Evolutionary conservation across 2,329 filamentous ascomycete genomes (phyloP), one percentile per base, ranked within the genome.

Genomic region (Cladophialophora chaetospira): DNA sequence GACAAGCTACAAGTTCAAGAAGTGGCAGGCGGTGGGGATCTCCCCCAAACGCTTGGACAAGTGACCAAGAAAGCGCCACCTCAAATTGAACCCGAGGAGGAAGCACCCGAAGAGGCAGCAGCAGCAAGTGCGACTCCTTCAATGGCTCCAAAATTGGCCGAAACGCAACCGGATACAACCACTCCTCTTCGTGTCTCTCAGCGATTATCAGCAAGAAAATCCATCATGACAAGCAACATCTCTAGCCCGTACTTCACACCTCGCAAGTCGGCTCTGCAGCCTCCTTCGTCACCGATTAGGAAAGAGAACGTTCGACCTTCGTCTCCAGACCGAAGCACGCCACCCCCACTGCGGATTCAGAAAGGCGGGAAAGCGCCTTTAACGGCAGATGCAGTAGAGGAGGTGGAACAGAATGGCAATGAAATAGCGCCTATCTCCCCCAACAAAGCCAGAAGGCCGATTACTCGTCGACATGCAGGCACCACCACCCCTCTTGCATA

Each of bases 401-500:
- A 53, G 28, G 19, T 13, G 15, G 35, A 38, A 9, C 6, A 45
- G 17, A 28, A 45, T 21, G 10, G 13, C 28, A 17, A 17, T 28
- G 26, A 43, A 26, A 43, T 21, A 6, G 21, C n/a, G 10, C 25
- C 35, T 51, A 17, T 21, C 15, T 43, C 48, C 11, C 35, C 36
- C 9, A 10, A 31, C 9, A 25, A 13, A 19, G 15, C 48, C 5
- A 51, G 31, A 6, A 38, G 48, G 6, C 17, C 31, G 26, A 9
- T 33, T 5, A 33, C 21, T 11, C 25, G 26, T 25, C 13, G n/a
- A 29, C 28, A 31, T 5, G 43, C 25, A 9, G 75, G 75, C 4
- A 60, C 73, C 11, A 73, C 71, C 28, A 78, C 72, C 53, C 69
- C 71, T 38, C 58, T 73, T 21, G 73, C 73, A 6, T 78, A 78